Evolutionary conservation across 371 early-diverging fungal species (phyloP), one percentile per base, ranked within the genome.

Genomic region (Rhizopus delemar): DNA sequence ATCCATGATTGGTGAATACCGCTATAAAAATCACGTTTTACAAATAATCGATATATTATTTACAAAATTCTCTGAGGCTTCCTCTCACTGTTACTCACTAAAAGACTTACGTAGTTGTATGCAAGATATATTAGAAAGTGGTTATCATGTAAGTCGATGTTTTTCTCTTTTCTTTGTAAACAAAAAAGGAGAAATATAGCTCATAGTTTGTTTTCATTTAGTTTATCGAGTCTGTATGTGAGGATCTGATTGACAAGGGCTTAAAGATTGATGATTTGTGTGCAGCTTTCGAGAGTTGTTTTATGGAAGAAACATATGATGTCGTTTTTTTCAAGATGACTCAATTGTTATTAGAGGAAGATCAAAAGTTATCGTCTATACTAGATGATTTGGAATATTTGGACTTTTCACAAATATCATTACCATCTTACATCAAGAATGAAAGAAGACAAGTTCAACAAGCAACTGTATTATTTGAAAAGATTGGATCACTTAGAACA

Each of bases 231-330:
- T 36, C 36, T 8, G 11, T 11, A 6, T 36, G 43, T 43, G 49
- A 51, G 46, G 12, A n/a, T 1, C 43, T n/a, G n/a, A 53, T 34
- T 9, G 22, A 38, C 66, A 29, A 61, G 22, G 22, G 22, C 2
- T 22, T 13, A 8, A 38, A 38, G 39, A 56, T n/a, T 28, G 50
- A 16, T 62, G 59, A 22, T 32, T 43, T 15, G 32, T 79, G 22
- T 67, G 74, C 36, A 62, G 60, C 7, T 59, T 70, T 13, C 59
- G 70, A 56, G 76, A 72, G 70, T 46, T 65, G 78, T 50, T 62
- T 82, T 28, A 76, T 79, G 80, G 80, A 82, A 51, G 69, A 75
- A 28, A 80, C 75, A 5, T 82, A 82, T 34, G 83, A 82, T 53
- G 74, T 80, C 41, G 73, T 80, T 1, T 82, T 82, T 53, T 82